phyloP scores from a whole-genome alignment of 306 rosid genomes.

The Citrullus amarus region DNA sequence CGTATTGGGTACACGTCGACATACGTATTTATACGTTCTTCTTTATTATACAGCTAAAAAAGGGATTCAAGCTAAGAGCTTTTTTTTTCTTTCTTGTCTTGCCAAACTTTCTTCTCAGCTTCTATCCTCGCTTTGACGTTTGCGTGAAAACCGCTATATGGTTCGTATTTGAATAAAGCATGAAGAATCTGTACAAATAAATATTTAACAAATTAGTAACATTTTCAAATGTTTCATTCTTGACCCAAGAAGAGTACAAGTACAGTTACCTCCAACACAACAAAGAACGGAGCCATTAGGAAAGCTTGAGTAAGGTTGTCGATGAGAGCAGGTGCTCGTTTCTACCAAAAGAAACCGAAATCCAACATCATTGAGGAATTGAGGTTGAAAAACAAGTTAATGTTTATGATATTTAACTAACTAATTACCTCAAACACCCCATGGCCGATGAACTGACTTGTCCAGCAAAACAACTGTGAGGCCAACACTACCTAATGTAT shows the following conservation, averaged over 20 bases:
- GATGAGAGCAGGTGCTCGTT: slow-evolving; percentile 72
- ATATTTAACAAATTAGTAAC: not conserved
- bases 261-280: slow-evolving; percentile 60
- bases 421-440: slow-evolving; percentile 57
- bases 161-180: slow-evolving; percentile 44
- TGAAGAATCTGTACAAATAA: slow-evolving; percentile 50
- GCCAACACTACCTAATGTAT: slow-evolving; percentile 54
- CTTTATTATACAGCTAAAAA: not conserved
- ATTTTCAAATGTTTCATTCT: not conserved
- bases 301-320: slow-evolving; percentile 73
- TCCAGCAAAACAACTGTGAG: slow-evolving; percentile 68
- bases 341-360: slow-evolving; percentile 19
- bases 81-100: slow-evolving; percentile 43
- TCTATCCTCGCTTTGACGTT: slow-evolving; percentile 41
- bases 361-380: not conserved
- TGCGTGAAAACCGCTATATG: slow-evolving; percentile 59
- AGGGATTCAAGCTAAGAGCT: slow-evolving; percentile 24
- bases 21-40: not conserved
- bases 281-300: slow-evolving; percentile 86
- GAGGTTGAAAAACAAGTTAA: not conserved
- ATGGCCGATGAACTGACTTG: slow-evolving; percentile 70
- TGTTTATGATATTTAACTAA: not conserved
- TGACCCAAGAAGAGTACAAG: not conserved
- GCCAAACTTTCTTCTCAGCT: slow-evolving; percentile 39
- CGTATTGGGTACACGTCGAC: not conserved